These are phyloP conservation scores for Microstegium vimineum DNA, from an alignment of 176 grass and related monocot genomes.

Conservation along the genomic window DNA sequence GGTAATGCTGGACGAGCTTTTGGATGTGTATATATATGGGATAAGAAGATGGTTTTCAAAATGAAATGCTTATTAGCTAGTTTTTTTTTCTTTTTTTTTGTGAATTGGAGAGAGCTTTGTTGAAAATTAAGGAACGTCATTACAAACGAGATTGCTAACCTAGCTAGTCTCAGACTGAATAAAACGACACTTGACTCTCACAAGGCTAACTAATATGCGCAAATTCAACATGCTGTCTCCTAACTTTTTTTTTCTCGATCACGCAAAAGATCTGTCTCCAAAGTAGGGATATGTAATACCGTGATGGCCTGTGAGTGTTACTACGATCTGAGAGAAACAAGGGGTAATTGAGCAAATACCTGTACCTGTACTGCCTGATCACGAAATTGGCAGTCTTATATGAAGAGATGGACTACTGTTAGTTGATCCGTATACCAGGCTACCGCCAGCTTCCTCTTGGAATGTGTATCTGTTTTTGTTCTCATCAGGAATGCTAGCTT, in stretches of 20 bases:
- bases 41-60: neutral
- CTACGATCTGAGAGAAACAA: neutral
- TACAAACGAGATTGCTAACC: too few species aligned
- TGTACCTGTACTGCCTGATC: neutral
- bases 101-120: neutral
- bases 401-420: neutral
- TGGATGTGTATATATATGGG: neutral
- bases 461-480: neutral
- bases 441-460: neutral
- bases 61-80: neutral
- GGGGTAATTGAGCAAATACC: neutral
- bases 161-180: too few species aligned
- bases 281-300: neutral
- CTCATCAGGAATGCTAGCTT: neutral
- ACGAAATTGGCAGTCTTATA: neutral
- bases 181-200: too few species aligned
- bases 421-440: neutral
- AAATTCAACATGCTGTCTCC: too few species aligned
- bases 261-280: too few species aligned
- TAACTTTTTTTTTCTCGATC: too few species aligned
- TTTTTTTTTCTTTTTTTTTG: neutral
- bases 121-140: too few species aligned
- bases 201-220: too few species aligned
- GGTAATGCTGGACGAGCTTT: neutral
- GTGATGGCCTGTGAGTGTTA: neutral